These are phyloP conservation scores for Mycena chlorophos DNA, from an alignment of 768 basidiomycete species.

Conservation along the genomic window DNA sequence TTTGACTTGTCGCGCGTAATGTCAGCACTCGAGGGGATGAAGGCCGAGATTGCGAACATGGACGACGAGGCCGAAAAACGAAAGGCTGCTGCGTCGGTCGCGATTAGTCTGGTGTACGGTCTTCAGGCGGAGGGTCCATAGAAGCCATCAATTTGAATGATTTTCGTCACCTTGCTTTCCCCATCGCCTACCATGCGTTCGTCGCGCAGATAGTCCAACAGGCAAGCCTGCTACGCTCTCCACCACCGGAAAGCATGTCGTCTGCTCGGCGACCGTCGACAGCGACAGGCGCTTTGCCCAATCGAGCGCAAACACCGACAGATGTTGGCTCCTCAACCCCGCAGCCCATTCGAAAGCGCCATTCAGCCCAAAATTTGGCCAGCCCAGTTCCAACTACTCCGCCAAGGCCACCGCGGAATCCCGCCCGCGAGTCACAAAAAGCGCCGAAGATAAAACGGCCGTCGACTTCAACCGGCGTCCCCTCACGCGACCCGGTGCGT, in stretches of 20 bases:
- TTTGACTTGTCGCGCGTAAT: constrained; percentile 68
- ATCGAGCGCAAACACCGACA: background rate
- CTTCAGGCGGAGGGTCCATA: constrained; percentile 34
- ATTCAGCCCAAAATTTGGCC: constrained; percentile 22
- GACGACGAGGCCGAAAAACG: constrained; percentile 61
- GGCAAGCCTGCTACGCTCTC: background rate
- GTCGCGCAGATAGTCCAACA: background rate
- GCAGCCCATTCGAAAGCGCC: constrained; percentile 33
- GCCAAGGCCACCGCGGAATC: constrained; percentile 35
- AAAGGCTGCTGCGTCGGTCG: constrained; percentile 69
- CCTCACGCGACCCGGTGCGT: constrained; percentile 32
- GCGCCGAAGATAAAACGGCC: constrained; percentile 18
- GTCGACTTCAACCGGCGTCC: constrained; percentile 30
- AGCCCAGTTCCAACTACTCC: constrained; percentile 24
- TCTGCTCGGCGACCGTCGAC: constrained; percentile 1
- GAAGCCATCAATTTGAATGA: background rate
- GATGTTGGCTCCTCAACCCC: constrained; percentile 8
- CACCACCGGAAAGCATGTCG: background rate
- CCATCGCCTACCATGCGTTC: background rate
- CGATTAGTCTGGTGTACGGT: constrained; percentile 73
- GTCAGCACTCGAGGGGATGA: constrained; percentile 64
- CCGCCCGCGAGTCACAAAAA: constrained; percentile 26
- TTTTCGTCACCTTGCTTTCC: background rate
- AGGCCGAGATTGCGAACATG: constrained; percentile 72
- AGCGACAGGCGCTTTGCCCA: background rate